Evolutionary conservation across 177 flowering plant species (phyloP).

Genomic region (Vitis hybrid): DNA sequence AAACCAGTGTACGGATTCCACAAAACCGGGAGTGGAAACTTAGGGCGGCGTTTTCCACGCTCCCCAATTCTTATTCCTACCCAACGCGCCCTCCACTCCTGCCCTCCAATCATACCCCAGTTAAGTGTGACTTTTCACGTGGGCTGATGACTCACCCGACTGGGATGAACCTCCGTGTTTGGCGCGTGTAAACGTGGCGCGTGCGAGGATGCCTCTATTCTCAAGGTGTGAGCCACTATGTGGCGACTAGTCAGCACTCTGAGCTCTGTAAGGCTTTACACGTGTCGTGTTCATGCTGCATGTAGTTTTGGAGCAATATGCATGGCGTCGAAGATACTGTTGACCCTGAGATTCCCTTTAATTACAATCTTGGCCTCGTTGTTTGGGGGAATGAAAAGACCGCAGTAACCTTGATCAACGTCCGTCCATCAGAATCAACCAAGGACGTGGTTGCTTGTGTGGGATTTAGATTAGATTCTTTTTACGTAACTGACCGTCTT

Average conservation of each 20-base stretch:
- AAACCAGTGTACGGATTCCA: slow-evolving; percentile 17
- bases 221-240: background rate
- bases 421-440: too few species aligned
- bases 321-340: slow-evolving; percentile 2
- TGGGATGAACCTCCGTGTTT: background rate
- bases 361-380: too few species aligned
- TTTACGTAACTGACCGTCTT: too few species aligned
- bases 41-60: slow-evolving; percentile 1
- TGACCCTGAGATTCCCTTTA: too few species aligned
- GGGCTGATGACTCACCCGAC: too few species aligned
- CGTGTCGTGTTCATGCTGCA: background rate
- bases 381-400: too few species aligned
- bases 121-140: background rate
- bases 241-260: slow-evolving; percentile 16
- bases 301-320: slow-evolving; percentile 8
- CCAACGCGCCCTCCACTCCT: too few species aligned
- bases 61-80: background rate
- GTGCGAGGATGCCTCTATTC: background rate
- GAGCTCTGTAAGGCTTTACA: slow-evolving; percentile 1
- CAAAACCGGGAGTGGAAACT: slow-evolving; percentile 17
- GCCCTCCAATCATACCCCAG: background rate
- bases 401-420: too few species aligned
- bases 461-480: too few species aligned
- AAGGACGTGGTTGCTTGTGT: too few species aligned
- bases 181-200: background rate